Base-by-base conservation (phyloP, 495 filamentous ascomycete genomes). In the Daldinia concentrica region DNA sequence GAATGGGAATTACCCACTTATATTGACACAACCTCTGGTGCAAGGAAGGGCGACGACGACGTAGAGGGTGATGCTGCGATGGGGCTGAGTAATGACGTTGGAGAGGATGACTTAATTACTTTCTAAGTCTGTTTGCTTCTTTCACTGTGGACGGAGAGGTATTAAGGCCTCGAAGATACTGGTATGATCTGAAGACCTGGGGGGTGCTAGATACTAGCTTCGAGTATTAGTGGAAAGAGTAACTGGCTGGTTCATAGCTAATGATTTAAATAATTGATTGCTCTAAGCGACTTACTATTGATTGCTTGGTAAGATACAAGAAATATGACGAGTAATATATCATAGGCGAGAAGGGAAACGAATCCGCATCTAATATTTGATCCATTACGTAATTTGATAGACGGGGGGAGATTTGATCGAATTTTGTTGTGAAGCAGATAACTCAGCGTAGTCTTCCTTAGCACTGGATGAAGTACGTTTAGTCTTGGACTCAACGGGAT, bases 1-100 rank as follows among this genome's bases (percentile, higher is more conserved):
- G 64, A 72, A 45, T 72, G 69, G 69, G 60, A 72, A 57, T 41
- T 34, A 7, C 12, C 45, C 8, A 59, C 54, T 36, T 5, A 39
- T 32, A 29, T 30, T 4, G 54, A 65, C 15, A 58, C 45, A 36
- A 45, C 24, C 12, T 43, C 51, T 8, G 27, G 30, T 57, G n/a
- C n/a, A 15, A 29, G 12, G 24, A 30, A 29, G 12, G 3, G 11
- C 1, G 12, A n/a, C 6, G n/a, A 17, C 3, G 27, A 29, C 2
- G 12, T 6, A 26, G 26, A 54, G 27, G 50, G 6, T 4, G 12
- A 54, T 24, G 9, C 26, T 54, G 15, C 26, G 6, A 12, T 30
- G 14, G 15, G 12, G 7, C 12, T 14, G 14, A 17, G 26, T 17
- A 29, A 12, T n/a, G 22, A 8, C 0, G 14, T 7, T 19, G 11